phyloP scores from a whole-genome alignment of 805 yeast species.

The Dipodascus geniculatus region DNA sequence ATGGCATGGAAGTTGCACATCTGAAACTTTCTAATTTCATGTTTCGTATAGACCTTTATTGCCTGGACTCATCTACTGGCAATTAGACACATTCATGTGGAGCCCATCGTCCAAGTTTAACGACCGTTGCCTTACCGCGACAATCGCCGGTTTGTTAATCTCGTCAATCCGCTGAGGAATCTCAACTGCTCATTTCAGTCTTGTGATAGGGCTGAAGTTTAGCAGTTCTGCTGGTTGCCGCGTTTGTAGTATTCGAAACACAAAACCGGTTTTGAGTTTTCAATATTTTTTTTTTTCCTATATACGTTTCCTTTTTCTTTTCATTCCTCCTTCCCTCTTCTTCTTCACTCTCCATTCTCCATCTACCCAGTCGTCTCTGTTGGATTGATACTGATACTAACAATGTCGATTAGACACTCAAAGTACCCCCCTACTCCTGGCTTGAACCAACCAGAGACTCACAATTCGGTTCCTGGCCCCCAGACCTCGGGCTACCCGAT shows the following conservation, averaged over 20 bases:
- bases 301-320: background rate
- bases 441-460: background rate
- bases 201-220: too few relatives aligned
- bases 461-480: background rate
- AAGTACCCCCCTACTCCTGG: slow-evolving; percentile 1
- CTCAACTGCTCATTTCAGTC: too few relatives aligned
- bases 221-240: background rate
- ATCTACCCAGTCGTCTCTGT: background rate
- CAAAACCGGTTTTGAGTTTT: background rate
- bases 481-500: background rate
- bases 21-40: background rate
- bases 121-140: too few relatives aligned
- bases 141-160: too few relatives aligned
- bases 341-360: background rate
- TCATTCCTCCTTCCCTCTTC: background rate
- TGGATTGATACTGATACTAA: background rate
- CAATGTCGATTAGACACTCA: slow-evolving; percentile 1
- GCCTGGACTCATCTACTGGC: too few relatives aligned
- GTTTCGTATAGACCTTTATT: too few relatives aligned
- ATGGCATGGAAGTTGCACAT: background rate
- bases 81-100: background rate
- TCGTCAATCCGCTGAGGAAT: too few relatives aligned
- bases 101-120: too few relatives aligned
- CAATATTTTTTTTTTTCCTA: background rate
- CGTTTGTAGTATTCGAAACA: background rate